Percentiles rank a stretch among this genome's conserved stretches.
Conservation (phyloP, 805 yeast genomes). For the Kuraishia ogatae region DNA sequence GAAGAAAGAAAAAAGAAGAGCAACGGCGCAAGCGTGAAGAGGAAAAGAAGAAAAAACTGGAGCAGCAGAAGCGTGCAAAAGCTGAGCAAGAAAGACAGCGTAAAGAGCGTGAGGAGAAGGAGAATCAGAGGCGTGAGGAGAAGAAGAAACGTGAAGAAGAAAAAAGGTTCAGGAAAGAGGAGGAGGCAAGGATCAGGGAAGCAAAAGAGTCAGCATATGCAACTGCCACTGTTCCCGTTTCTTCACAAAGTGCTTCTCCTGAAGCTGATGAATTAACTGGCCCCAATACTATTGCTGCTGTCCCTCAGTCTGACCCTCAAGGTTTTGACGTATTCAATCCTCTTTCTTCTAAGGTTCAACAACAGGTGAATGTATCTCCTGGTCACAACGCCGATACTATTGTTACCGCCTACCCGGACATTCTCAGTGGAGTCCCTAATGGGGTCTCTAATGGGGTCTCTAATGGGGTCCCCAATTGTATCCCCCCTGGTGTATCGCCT, state of each 20-base stretch:
- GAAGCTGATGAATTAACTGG: no score
- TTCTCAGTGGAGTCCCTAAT: no score
- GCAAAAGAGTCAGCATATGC: slow-evolving; percentile 13
- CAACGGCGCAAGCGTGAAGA: slow-evolving; percentile 30
- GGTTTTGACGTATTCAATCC: no score
- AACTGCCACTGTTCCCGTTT: not conserved
- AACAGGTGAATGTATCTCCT: no score
- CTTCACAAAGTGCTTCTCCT: not conserved
- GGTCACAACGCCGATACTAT: no score
- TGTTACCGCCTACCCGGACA: no score
- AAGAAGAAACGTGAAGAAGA: slow-evolving; percentile 18
- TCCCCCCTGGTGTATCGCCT: no score
- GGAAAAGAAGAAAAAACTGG: slow-evolving; percentile 34
- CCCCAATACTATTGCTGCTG: no score
- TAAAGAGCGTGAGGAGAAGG: slow-evolving; percentile 24
- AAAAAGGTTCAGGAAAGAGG: slow-evolving; percentile 20
- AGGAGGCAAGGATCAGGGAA: slow-evolving; percentile 27
- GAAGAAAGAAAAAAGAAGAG: slow-evolving; percentile 32
- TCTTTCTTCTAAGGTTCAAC: no score
- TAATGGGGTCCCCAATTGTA: no score
- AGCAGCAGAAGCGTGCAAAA: slow-evolving; percentile 26
- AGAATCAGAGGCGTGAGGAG: slow-evolving; percentile 21
- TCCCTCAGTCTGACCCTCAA: no score
- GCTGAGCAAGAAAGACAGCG: slow-evolving; percentile 21
- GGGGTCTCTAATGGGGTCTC: no score